Evolutionary conservation across 257 asterid species (phyloP).

Genomic region (Solanum megistacrolobum): DNA sequence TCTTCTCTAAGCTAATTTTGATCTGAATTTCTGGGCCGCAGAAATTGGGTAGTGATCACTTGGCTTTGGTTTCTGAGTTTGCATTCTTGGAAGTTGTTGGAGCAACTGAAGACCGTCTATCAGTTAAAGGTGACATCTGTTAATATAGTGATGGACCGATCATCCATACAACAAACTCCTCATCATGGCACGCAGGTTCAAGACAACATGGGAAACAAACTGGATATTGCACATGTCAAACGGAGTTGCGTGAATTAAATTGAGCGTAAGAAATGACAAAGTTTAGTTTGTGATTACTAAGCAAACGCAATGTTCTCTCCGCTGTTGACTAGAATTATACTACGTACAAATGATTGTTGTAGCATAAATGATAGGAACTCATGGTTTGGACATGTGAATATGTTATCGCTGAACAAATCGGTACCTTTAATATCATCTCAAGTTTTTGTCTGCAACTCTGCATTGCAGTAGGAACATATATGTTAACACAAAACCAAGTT

Average conservation of each 20-base stretch:
- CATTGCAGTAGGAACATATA: neutral
- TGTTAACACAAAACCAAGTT: neutral
- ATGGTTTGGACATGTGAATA: neutral
- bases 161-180: neutral
- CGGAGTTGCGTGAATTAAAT: neutral
- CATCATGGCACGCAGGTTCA: neutral
- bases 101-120: neutral
- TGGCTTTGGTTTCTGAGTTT: slow-evolving; percentile 31
- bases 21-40: neutral
- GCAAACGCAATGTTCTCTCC: neutral
- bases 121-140: neutral
- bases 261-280: neutral
- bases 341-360: neutral
- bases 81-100: slow-evolving; percentile 5
- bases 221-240: neutral
- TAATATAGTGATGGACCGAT: neutral
- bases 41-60: slow-evolving; percentile 32
- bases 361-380: neutral
- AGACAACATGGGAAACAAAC: neutral
- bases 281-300: neutral
- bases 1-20: neutral
- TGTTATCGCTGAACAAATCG: neutral
- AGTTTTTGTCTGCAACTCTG: neutral
- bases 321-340: neutral
- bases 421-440: neutral